Percentiles rank a stretch among this genome's conserved stretches.
phyloP scores from a whole-genome alignment of 73 alveolate genomes.

The Durusdinium trenchii region DNA sequence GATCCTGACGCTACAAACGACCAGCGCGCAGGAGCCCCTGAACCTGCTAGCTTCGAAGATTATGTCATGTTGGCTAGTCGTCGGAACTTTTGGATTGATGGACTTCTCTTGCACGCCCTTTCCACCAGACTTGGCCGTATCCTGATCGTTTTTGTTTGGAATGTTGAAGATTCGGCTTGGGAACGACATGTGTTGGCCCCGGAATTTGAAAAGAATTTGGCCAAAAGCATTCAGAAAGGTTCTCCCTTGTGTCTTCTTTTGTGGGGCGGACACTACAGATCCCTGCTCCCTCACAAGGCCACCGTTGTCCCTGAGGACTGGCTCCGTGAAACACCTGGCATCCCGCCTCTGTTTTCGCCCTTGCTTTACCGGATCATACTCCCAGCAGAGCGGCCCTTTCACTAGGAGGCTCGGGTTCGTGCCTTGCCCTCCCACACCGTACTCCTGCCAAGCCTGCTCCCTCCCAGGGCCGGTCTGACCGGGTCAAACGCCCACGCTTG shows the following conservation, averaged over 20 bases:
- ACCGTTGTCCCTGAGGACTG: too few species aligned
- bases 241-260: neutral
- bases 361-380: too few species aligned
- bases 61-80: conserved; percentile 4
- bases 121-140: neutral
- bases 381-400: too few species aligned
- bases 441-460: too few species aligned
- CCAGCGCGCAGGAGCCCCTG: neutral
- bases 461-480: too few species aligned
- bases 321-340: too few species aligned
- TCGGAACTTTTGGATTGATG: neutral
- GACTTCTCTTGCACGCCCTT: neutral
- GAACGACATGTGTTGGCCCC: conserved; percentile 9
- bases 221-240: neutral
- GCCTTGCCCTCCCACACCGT: too few species aligned
- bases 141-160: neutral
- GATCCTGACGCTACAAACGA: neutral
- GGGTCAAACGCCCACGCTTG: too few species aligned
- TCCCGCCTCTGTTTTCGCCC: too few species aligned
- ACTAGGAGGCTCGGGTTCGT: too few species aligned
- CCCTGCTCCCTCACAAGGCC: too few species aligned
- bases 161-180: neutral
- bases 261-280: neutral
- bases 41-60: neutral
- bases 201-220: neutral